Evolutionary conservation across 257 asterid genomes (phyloP).

Genomic region (Galeopsis tetrahit): DNA sequence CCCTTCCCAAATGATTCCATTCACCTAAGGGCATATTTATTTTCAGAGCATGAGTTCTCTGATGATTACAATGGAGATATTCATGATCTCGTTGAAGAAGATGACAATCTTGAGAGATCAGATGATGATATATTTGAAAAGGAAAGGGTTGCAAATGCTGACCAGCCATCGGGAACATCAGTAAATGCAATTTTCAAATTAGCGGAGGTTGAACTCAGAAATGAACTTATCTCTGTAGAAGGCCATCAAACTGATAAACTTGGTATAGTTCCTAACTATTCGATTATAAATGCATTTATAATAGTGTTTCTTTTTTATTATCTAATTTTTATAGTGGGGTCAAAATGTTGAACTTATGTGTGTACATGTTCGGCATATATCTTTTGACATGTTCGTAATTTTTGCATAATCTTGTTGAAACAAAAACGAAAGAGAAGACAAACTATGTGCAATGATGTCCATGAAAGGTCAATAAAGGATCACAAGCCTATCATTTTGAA

Average conservation of each 20-base stretch:
- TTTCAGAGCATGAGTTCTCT: not conserved
- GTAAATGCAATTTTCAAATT: not conserved
- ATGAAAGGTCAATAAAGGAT: not conserved
- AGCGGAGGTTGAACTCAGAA: not conserved
- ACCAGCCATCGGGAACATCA: not conserved
- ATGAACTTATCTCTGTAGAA: not conserved
- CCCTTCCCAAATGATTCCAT: not conserved
- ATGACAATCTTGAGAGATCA: not conserved
- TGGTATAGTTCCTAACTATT: not conserved
- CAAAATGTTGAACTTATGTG: not conserved
- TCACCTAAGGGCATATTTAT: not conserved
- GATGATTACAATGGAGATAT: not conserved
- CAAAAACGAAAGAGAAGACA: not conserved
- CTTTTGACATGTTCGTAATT: not conserved
- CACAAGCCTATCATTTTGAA: conserved; percentile 14
- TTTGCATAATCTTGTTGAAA: not conserved
- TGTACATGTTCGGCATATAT: no score
- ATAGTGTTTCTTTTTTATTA: not conserved
- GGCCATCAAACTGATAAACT: not conserved
- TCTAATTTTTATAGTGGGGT: not conserved
- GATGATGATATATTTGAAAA: not conserved
- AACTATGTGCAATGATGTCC: conserved; percentile 11
- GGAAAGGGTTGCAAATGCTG: not conserved
- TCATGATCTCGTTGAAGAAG: not conserved
- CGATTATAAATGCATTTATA: not conserved